A percentile compares a stretch with the other conserved stretches of the same genome.
Evolutionary conservation across 768 basidiomycete genomes (phyloP).

Genomic region (Lactifluus piperatus): DNA sequence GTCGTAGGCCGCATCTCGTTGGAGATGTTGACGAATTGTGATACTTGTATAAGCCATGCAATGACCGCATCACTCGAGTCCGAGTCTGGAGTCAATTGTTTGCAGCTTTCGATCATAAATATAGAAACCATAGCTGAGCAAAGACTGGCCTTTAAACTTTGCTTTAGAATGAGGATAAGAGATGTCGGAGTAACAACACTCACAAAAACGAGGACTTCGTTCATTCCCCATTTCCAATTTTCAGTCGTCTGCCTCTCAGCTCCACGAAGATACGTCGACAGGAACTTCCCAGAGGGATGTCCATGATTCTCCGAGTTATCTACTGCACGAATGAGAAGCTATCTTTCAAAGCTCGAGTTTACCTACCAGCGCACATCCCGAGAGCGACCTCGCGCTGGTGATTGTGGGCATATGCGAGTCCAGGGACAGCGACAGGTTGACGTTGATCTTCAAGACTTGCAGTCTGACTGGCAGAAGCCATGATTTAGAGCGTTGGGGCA

Average conservation of each 20-base stretch:
- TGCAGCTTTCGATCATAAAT: conserved; percentile 8
- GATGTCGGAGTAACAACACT: background rate
- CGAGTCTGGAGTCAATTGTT: background rate
- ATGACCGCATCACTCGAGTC: background rate
- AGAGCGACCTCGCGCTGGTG: background rate
- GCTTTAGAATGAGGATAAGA: background rate
- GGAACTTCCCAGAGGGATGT: background rate
- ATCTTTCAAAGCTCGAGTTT: background rate
- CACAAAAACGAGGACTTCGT: conserved; percentile 8
- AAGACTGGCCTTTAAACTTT: conserved; percentile 2
- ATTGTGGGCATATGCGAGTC: background rate
- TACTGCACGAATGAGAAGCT: background rate
- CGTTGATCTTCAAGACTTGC: background rate
- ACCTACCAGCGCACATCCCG: background rate
- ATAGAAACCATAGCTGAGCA: conserved; percentile 7
- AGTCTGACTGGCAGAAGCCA: background rate
- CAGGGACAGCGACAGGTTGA: background rate
- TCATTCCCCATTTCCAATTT: conserved; percentile 3
- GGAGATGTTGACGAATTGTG: conserved; percentile 3
- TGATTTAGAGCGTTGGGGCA: background rate
- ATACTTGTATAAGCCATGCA: conserved; percentile 4
- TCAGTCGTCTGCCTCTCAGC: background rate
- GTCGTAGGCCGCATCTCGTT: background rate
- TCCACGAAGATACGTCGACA: conserved; percentile 8
- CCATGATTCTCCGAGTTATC: background rate